Base-by-base conservation (phyloP, 192 early-diverging fungal species). In the Backusella australiensis region DNA sequence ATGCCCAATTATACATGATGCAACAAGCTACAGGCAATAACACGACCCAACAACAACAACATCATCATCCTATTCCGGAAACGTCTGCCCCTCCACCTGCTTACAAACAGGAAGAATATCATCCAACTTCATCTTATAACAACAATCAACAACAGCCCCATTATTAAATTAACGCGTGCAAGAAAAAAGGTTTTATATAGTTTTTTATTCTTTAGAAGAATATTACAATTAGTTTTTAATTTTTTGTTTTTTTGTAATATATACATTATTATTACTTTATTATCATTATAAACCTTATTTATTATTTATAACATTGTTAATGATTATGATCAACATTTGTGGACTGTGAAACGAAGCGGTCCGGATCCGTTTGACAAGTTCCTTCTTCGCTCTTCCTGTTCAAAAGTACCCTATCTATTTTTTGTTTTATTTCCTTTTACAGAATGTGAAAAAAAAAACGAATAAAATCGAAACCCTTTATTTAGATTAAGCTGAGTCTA, bases 1-100 rank as follows among this genome's bases (percentile, higher is more conserved):
- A 79, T 42, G 53, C 42, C 14, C 78, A 79, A 19, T 46, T 79
- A 41, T 44, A 69, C 15, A 75, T 79, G 67, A 69, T 79, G 46
- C 78, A 79, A 35, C 65, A 66, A 67, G 74, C 74, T 46, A 19
- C 44, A 12, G 46, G 32, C 4, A 39, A 63, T 14, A 4, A 23
- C 12, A 23, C 23, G 26, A 23, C 56, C 2, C 52, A 19, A 53
- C 52, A 5, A 6, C 52, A 53, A 21, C 52, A 56, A 4, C 56
- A 39, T 1, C 69, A 44, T 6, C 35, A 68, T 6, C 67, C 21
- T 38, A 69, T 69, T 14, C 36, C 68, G n/a, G 68, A 69, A 38
- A 39, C 34, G 6, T 14, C 68, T 12, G 6, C n/a, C 23, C 36
- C 68, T 69, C 70, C 70, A 49, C 70, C 70, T 41, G 39, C 26